phyloP scores from a whole-genome alignment of 202 grass and related monocot species.

The Eragrostis tef region DNA sequence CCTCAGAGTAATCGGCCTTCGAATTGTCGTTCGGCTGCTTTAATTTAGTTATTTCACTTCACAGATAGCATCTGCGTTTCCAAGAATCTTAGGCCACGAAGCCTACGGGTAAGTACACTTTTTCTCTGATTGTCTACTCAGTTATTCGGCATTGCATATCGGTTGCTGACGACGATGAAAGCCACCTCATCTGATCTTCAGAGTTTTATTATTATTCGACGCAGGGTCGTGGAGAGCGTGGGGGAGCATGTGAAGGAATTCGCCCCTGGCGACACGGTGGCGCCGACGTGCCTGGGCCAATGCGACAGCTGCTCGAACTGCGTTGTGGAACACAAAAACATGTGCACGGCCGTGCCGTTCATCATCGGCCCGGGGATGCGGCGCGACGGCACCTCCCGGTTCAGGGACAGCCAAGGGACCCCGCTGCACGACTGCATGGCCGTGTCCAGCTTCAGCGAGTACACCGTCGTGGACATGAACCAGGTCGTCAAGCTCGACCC shows the following conservation, averaged over 20 bases:
- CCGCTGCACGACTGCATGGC: slow-evolving; percentile 53
- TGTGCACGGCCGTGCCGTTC: slow-evolving; percentile 54
- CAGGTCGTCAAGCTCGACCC: slow-evolving; percentile 61
- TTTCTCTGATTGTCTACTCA: not conserved
- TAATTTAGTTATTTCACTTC: not conserved
- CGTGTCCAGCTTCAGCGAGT: slow-evolving; percentile 70
- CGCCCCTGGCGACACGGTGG: slow-evolving; percentile 61
- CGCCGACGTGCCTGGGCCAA: slow-evolving; percentile 65
- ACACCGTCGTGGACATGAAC: slow-evolving; percentile 73
- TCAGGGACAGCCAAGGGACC: slow-evolving; percentile 53
- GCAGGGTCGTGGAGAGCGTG: slow-evolving; percentile 74
- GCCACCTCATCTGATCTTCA: not conserved
- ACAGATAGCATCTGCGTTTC: slow-evolving; percentile 24
- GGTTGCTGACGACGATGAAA: not conserved
- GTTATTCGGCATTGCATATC: not conserved
- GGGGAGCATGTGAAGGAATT: slow-evolving; percentile 64
- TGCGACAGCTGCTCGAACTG: slow-evolving; percentile 62
- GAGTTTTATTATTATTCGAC: too few relatives aligned
- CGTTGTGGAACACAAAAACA: slow-evolving; percentile 55
- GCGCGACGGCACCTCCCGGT: slow-evolving; percentile 58
- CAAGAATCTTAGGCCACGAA: slow-evolving; percentile 74
- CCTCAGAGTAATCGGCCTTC: not conserved
- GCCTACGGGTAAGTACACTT: slow-evolving; percentile 64
- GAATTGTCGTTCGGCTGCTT: not conserved
- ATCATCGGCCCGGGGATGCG: slow-evolving; percentile 51